Conservation (phyloP, 208 protist species). For the Crithidia acanthocephali region DNA sequence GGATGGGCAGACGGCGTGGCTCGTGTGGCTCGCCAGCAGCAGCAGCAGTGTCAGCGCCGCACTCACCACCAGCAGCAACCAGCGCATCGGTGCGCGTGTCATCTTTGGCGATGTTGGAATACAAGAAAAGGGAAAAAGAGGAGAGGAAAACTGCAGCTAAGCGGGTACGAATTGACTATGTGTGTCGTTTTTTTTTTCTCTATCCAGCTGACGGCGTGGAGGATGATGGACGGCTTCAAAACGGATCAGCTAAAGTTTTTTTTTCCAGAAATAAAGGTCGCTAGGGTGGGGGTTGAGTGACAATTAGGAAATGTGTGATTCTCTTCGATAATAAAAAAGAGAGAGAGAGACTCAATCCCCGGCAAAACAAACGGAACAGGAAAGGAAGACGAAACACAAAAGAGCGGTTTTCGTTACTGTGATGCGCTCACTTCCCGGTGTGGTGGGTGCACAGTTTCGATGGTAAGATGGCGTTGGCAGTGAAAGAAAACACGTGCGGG, state of each 20-base stretch:
- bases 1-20: slow-evolving; percentile 63
- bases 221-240: no score
- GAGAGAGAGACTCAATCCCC: no score
- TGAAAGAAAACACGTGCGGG: neutral
- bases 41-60: slow-evolving; percentile 24
- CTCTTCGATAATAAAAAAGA: no score
- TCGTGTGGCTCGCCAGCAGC: slow-evolving; percentile 13
- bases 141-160: neutral
- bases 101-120: neutral
- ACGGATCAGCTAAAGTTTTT: neutral
- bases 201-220: no score
- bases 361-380: no score
- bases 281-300: no score
- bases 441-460: neutral
- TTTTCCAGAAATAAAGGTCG: no score
- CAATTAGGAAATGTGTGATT: no score
- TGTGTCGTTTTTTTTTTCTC: no score
- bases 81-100: neutral
- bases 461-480: neutral
- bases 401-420: slow-evolving; percentile 4
- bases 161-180: no score
- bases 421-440: neutral
- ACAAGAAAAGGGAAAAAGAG: neutral
- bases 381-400: no score
- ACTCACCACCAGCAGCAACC: slow-evolving; percentile 10